Base-by-base conservation (phyloP, 257 asterid species). In the Leptodermis oblonga region DNA sequence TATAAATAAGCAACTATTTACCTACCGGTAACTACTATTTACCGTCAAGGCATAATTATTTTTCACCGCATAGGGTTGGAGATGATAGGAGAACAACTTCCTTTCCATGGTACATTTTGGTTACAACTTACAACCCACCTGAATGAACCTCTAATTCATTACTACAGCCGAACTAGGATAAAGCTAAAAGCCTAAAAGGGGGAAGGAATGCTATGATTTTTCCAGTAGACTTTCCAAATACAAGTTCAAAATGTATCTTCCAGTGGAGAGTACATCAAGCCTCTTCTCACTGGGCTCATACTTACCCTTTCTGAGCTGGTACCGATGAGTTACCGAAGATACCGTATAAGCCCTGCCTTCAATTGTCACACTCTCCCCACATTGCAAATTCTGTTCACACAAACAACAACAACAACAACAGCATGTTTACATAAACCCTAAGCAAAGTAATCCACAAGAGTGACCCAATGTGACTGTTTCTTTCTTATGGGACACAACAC, bases 241-340 rank as follows among this genome's bases (percentile, higher is more conserved):
- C 89, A 92, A 78, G 76, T 92, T 88, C 71, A 92, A 66, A 36
- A 92, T 86, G 85, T 93, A 88, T 80, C 98, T 87, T 72, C 96
- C 95, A 4, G 94, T 84, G 13, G 98, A 90, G 70, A 86, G 74
- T 55, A 93, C 97, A 79, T 93, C 98, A 34, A 93, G 96, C 72
- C 93, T 81, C 76, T 85, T 90, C 85, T 93, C 98, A 6, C 90
- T 85, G 45, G 96, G 95, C 67, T 92, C 97, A 53, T 90, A 92
- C 74, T 90, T 93, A 64, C 98, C 98, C 85, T 83, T 93, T 23
- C 98, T 82, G 67, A 93, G 96, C 85, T 92, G 92, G 80, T 90
- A 93, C 53, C 96, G 90, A 76, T 90, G 92, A 56, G 97, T 90
- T 72, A 92, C 97, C 43, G 95, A 79, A 51, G 98, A 93, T 61